Evolutionary conservation across 1,284 basidiomycete genomes (phyloP).

Genomic region (Athelia sp.): DNA sequence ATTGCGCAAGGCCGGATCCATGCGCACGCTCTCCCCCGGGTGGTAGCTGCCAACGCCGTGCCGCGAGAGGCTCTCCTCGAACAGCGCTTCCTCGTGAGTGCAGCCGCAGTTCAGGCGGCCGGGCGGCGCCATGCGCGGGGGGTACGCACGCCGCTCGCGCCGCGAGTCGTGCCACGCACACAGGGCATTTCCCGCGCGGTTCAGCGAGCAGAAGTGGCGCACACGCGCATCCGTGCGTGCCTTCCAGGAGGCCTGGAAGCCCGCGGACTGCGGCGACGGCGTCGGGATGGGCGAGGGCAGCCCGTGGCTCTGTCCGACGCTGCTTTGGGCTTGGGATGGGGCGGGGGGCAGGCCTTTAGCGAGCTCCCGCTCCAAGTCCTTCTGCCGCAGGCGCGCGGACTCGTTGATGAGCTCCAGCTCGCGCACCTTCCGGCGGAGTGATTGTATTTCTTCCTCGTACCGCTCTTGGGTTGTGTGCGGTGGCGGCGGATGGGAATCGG

Average conservation of each 20-base stretch:
- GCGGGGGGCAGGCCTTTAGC: conserved; percentile 16
- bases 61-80: conserved; percentile 75
- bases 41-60: conserved; percentile 75
- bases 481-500: conserved; percentile 10
- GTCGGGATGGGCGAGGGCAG: conserved; percentile 32
- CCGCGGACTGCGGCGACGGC: conserved; percentile 28
- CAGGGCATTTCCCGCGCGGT: conserved; percentile 78
- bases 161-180: conserved; percentile 86
- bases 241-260: conserved; percentile 60
- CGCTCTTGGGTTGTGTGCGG: conserved; percentile 15
- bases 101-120: conserved; percentile 80
- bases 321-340: not conserved
- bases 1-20: conserved; percentile 80
- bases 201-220: conserved; percentile 71
- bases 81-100: conserved; percentile 74
- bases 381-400: conserved; percentile 37
- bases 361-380: conserved; percentile 42
- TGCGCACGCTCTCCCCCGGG: conserved; percentile 77
- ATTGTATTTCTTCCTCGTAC: conserved; percentile 33
- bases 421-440: conserved; percentile 30
- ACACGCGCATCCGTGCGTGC: conserved; percentile 64
- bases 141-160: conserved; percentile 68
- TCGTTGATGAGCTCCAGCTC: conserved; percentile 40
- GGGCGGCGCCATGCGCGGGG: conserved; percentile 74
- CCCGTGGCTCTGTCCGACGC: conserved; percentile 9